These are phyloP conservation scores for Candida gigantensis DNA, from an alignment of 1,139 yeast species.

Conservation along the genomic window DNA sequence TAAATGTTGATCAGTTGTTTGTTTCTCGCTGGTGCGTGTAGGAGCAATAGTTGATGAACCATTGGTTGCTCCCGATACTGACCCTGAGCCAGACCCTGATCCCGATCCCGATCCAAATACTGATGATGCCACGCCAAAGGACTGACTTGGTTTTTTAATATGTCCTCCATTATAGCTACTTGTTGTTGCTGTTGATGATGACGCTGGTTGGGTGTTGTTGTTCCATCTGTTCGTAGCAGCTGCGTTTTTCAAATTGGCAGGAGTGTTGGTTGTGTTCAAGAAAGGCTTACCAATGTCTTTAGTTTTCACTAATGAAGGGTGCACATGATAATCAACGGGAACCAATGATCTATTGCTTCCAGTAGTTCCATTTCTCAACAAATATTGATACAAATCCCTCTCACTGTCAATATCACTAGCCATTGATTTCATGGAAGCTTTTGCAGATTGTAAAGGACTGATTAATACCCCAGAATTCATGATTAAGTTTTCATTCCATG, in stretches of 20 bases:
- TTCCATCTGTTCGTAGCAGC: conserved; percentile 14
- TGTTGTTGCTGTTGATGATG: conserved; percentile 3
- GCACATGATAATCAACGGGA: conserved; percentile 77
- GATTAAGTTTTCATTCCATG: conserved; percentile 79
- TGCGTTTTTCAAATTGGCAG: conserved; percentile 22
- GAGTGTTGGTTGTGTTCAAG: conserved; percentile 23
- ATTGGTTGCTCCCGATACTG: not conserved
- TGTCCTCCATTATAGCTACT: not conserved
- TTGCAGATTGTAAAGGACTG: conserved; percentile 61
- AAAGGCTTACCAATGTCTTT: conserved; percentile 38
- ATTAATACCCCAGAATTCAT: conserved; percentile 84
- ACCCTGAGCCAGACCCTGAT: no score
- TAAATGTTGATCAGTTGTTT: not conserved
- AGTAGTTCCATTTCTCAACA: conserved; percentile 49
- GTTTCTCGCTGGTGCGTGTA: conserved; percentile 3
- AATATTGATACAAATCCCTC: conserved; percentile 71
- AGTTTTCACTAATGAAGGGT: conserved; percentile 60
- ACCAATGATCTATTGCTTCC: conserved; percentile 37
- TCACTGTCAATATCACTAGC: conserved; percentile 83
- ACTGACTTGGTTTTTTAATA: conserved; percentile 1
- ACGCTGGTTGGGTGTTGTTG: not conserved
- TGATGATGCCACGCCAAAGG: conserved; percentile 1
- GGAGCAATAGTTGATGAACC: conserved; percentile 5
- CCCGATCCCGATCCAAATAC: conserved; percentile 1
- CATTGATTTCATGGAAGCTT: conserved; percentile 69